phyloP scores from a whole-genome alignment of 1,284 basidiomycete genomes.

The Volvariella volvacea region DNA sequence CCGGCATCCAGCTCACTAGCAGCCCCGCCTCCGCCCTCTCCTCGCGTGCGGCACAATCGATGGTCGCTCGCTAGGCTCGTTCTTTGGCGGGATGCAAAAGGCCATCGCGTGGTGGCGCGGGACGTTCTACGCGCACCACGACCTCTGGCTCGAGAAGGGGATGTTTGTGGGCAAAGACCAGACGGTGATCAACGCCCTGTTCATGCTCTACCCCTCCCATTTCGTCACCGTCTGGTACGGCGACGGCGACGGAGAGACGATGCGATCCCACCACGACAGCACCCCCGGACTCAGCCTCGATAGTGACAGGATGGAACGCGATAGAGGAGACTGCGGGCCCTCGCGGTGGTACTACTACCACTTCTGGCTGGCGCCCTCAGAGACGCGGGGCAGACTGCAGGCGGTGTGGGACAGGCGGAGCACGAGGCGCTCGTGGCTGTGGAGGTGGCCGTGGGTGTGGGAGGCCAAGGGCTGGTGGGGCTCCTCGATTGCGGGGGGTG shows the following conservation, averaged over 20 bases:
- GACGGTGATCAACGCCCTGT: slow-evolving; percentile 41
- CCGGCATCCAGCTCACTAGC: too few relatives aligned
- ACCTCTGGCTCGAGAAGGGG: slow-evolving; percentile 35
- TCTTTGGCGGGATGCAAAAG: slow-evolving; percentile 41
- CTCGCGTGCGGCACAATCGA: not conserved
- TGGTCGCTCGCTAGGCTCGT: slow-evolving; percentile 33
- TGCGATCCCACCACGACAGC: slow-evolving; percentile 13
- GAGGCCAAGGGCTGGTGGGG: too few relatives aligned
- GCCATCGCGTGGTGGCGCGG: slow-evolving; percentile 35
- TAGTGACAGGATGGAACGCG: too few relatives aligned
- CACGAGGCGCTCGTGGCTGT: slow-evolving; percentile 10
- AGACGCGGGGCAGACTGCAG: slow-evolving; percentile 17
- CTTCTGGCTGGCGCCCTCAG: slow-evolving; percentile 32
- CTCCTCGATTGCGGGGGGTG: too few relatives aligned
- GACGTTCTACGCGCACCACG: slow-evolving; percentile 41
- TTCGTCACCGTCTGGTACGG: slow-evolving; percentile 30
- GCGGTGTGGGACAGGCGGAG: slow-evolving; percentile 21
- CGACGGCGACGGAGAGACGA: slow-evolving; percentile 13
- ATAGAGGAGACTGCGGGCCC: slow-evolving; percentile 17
- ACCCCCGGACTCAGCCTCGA: slow-evolving; percentile 10
- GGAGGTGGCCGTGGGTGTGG: too few relatives aligned
- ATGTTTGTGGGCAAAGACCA: slow-evolving; percentile 52
- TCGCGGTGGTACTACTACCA: slow-evolving; percentile 43
- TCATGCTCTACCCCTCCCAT: slow-evolving; percentile 38
- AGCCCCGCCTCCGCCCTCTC: too few relatives aligned